These are phyloP conservation scores for Coniosporium apollinis DNA, from an alignment of 495 filamentous ascomycete species.

Conservation along the genomic window DNA sequence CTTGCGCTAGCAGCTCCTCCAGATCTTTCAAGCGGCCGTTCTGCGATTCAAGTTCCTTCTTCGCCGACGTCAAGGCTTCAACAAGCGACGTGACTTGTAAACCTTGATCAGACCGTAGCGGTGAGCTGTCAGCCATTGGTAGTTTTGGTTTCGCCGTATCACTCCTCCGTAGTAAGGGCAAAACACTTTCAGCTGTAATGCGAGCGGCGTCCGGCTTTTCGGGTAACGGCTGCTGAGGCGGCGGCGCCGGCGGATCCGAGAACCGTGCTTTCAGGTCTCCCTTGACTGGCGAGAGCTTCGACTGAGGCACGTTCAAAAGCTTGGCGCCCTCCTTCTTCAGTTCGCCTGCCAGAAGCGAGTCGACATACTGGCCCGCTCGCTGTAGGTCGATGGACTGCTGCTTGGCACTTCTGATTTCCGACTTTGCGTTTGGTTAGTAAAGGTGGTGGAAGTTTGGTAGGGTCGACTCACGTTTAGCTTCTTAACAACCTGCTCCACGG, in stretches of 20 bases:
- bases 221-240: constrained; percentile 77
- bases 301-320: constrained; percentile 4
- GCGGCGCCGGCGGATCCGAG: constrained; percentile 78
- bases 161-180: constrained; percentile 46
- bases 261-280: constrained; percentile 50
- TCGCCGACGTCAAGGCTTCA: constrained; percentile 63
- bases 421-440: constrained; percentile 30
- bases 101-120: constrained; percentile 29
- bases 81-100: constrained; percentile 65
- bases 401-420: constrained; percentile 72
- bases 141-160: constrained; percentile 59
- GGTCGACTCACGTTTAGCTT: constrained; percentile 60
- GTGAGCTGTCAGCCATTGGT: constrained; percentile 34
- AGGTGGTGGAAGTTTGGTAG: constrained; percentile 8
- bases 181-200: constrained; percentile 30
- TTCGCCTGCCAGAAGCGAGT: constrained; percentile 53
- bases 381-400: constrained; percentile 73
- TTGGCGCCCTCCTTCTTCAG: constrained; percentile 41
- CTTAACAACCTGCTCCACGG: constrained; percentile 90
- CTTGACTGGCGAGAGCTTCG: constrained; percentile 22
- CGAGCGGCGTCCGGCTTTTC: constrained; percentile 63
- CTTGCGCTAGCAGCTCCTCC: constrained; percentile 59
- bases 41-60: constrained; percentile 68
- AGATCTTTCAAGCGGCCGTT: constrained; percentile 61
- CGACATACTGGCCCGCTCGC: constrained; percentile 66